These are phyloP conservation scores for Rhynchospora tenuis DNA, from an alignment of 176 grass and related monocot genomes.

Conservation along the genomic window DNA sequence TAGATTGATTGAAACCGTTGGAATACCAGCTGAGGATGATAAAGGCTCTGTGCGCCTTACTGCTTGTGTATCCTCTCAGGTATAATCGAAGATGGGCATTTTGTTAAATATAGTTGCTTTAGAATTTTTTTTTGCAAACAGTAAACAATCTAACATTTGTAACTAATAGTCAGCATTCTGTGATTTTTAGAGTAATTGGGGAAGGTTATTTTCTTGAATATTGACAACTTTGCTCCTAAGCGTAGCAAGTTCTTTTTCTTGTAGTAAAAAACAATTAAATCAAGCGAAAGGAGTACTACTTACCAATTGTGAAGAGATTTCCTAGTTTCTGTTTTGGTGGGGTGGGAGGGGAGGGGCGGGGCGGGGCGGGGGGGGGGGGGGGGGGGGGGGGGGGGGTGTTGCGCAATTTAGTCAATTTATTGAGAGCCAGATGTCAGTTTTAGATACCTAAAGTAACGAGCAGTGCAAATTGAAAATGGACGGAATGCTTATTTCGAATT, in stretches of 20 bases:
- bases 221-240: neutral
- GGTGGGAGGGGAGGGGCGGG: neutral
- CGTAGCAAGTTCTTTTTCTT: neutral
- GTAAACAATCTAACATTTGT: neutral
- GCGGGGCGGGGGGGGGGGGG: neutral
- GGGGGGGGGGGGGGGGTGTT: neutral
- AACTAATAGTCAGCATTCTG: neutral
- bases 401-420: neutral
- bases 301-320: neutral
- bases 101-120: neutral
- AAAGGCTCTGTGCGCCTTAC: constrained; percentile 65
- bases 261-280: neutral
- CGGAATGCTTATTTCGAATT: neutral
- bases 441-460: neutral
- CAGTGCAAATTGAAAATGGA: neutral
- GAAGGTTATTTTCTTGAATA: neutral
- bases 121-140: neutral
- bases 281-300: neutral
- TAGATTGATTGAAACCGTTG: constrained; percentile 85
- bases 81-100: constrained; percentile 1
- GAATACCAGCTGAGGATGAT: constrained; percentile 70
- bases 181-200: neutral
- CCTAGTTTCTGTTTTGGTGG: neutral
- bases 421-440: neutral
- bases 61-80: constrained; percentile 91